phyloP scores from a whole-genome alignment of 768 basidiomycete genomes.

The Peribolospora kevripleyi region DNA sequence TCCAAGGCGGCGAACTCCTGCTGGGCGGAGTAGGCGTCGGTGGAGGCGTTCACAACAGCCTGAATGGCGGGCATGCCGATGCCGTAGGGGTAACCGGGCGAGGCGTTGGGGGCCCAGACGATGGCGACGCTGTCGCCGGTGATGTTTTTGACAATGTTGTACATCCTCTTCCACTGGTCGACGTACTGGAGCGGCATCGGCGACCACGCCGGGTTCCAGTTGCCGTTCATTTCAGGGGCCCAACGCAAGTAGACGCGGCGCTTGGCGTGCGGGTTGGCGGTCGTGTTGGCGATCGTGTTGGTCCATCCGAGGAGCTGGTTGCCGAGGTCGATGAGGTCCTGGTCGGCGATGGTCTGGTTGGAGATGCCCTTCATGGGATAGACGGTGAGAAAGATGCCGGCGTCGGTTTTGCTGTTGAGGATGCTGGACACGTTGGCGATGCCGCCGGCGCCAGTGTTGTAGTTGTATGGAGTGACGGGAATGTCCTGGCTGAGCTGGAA shows the following conservation, averaged over 20 bases:
- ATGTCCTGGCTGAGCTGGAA: constrained; percentile 15
- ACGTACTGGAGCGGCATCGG: constrained; percentile 11
- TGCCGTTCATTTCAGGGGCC: constrained; percentile 17
- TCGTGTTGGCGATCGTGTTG: neutral
- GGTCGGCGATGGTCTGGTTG: constrained; percentile 7
- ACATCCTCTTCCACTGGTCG: constrained; percentile 9
- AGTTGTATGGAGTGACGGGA: constrained; percentile 13
- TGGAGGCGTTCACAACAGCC: neutral
- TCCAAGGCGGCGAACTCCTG: constrained; percentile 7
- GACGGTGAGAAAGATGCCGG: constrained; percentile 16
- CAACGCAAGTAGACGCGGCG: constrained; percentile 15
- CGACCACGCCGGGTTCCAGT: constrained; percentile 13
- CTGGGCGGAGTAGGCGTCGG: constrained; percentile 6
- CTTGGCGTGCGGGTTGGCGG: constrained; percentile 4
- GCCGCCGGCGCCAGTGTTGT: constrained; percentile 13
- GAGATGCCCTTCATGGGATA: constrained; percentile 10
- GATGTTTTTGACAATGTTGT: constrained; percentile 11
- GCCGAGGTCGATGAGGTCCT: constrained; percentile 12
- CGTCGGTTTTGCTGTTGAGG: constrained; percentile 7
- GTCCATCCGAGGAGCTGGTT: constrained; percentile 13
- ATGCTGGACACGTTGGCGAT: neutral
- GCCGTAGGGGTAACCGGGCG: constrained; percentile 11
- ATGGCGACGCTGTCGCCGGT: constrained; percentile 12
- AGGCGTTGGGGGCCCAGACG: constrained; percentile 15
- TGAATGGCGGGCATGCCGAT: neutral